Evolutionary conservation across 345 rosid species (phyloP), one percentile per base, ranked within the genome.

Genomic region (Pelargonium nanum): DNA sequence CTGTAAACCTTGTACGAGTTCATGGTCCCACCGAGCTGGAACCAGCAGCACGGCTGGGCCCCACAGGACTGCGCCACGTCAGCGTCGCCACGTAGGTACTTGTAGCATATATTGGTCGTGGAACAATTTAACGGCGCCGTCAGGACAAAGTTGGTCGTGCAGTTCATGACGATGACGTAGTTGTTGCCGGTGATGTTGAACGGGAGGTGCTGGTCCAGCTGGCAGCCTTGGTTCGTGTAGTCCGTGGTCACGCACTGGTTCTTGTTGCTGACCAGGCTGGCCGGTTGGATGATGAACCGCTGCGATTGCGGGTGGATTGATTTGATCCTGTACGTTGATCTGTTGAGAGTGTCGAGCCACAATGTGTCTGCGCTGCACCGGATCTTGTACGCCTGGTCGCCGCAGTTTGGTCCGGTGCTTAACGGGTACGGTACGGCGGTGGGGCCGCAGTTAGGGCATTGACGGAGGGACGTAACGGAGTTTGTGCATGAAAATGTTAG

Each of bases 121-220:
- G 76, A 15, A 70, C 88, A 85, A 60, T 85, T 73, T 10, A 68
- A 10, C 2, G 66, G 71, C 32, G 59, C 69, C 55, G 65, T 54
- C 56, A 75, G 34, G 64, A 67, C 60, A 67, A 80, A 32, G 53
- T 70, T 57, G 26, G 59, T 65, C 40, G 78, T 71, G 57, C 82
- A 85, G 63, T 82, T 81, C 55, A 83, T 74, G 0, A 77, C 56
- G 71, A 85, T 9, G 56, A 85, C 52, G 24, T 84, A 79, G 74
- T 83, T 83, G 59, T 78, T 67, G n/a, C 16, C 63, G 15, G 81
- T 77, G 70, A 81, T 60, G 60, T 68, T 80, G 60, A 85, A 85
- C 32, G 86, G 86, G 45, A 74, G 79, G 24, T 22, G 77, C 0
- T 65, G 69, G 19, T 77, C 64, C 8, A 85, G 83, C 55, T 63